These are phyloP conservation scores for Nicotiana rustica DNA, from an alignment of 305 asterid genomes.

Conservation along the genomic window DNA sequence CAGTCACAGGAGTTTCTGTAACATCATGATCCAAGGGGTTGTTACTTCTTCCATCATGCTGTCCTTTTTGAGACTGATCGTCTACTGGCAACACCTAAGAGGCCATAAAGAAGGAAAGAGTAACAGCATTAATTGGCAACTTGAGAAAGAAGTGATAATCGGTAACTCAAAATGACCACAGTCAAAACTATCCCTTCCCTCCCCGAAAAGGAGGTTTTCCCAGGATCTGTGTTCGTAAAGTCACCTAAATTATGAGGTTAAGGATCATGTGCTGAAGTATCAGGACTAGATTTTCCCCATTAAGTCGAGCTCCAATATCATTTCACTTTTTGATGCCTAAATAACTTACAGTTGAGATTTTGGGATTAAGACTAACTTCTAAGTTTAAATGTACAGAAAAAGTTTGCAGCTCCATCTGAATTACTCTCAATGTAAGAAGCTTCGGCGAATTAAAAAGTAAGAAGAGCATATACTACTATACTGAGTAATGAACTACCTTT, in stretches of 20 bases:
- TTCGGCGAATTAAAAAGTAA: conserved; percentile 20
- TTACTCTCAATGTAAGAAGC: conserved; percentile 22
- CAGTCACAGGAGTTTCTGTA: conserved; percentile 43
- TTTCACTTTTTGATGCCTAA: conserved; percentile 9
- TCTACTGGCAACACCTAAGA: conserved; percentile 70
- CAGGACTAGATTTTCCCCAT: conserved; percentile 19
- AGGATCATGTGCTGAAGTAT: conserved; percentile 22
- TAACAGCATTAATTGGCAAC: conserved; percentile 41
- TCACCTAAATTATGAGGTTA: conserved; percentile 30
- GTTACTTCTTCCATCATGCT: conserved; percentile 56
- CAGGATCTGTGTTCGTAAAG: not conserved
- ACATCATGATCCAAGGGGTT: conserved; percentile 47
- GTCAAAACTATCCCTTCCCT: conserved; percentile 18
- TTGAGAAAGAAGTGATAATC: conserved; percentile 34
- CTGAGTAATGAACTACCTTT: conserved; percentile 61
- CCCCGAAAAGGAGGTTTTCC: conserved; percentile 26
- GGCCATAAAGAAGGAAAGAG: conserved; percentile 39
- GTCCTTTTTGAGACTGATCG: conserved; percentile 62
- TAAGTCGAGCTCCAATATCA: conserved; percentile 19
- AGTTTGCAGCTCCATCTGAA: not conserved
- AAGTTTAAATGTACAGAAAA: conserved; percentile 6
- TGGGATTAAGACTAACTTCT: conserved; percentile 14
- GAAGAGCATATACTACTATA: conserved; percentile 15
- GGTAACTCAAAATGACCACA: conserved; percentile 25
- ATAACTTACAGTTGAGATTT: not conserved